phyloP scores from a whole-genome alignment of 495 filamentous ascomycete genomes.

The Penicillium turbatum region DNA sequence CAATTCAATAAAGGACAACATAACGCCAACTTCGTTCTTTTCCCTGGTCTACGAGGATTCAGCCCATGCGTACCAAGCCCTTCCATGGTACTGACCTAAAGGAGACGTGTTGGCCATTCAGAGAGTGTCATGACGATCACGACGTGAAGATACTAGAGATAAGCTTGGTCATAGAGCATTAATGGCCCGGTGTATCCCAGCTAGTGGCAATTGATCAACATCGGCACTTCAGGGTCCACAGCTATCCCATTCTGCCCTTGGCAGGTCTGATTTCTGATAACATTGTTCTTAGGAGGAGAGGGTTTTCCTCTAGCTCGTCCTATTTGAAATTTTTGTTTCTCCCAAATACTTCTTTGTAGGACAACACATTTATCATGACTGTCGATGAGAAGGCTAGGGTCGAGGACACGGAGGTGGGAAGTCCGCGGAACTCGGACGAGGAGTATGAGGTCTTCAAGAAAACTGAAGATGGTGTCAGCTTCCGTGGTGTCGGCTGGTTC shows the following conservation, averaged over 20 bases:
- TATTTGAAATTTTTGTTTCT: background rate
- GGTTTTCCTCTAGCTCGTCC: background rate
- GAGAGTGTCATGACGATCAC: no score
- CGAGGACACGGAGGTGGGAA: conserved; percentile 1
- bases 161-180: no score
- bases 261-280: background rate
- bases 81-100: no score
- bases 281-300: background rate
- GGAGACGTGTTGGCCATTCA: no score
- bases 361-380: background rate
- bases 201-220: no score
- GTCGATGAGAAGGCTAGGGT: conserved; percentile 1
- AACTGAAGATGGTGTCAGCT: conserved; percentile 44
- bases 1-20: background rate
- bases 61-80: no score
- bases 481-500: conserved; percentile 51
- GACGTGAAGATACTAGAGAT: no score
- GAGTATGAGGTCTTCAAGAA: conserved; percentile 50
- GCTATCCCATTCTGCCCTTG: no score
- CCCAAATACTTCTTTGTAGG: background rate
- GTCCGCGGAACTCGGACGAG: conserved; percentile 9
- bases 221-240: no score
- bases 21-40: background rate
- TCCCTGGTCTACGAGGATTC: no score
- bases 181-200: no score